Evolutionary conservation across 768 basidiomycete genomes (phyloP).

Genomic region (Gymnopilus dilepis): DNA sequence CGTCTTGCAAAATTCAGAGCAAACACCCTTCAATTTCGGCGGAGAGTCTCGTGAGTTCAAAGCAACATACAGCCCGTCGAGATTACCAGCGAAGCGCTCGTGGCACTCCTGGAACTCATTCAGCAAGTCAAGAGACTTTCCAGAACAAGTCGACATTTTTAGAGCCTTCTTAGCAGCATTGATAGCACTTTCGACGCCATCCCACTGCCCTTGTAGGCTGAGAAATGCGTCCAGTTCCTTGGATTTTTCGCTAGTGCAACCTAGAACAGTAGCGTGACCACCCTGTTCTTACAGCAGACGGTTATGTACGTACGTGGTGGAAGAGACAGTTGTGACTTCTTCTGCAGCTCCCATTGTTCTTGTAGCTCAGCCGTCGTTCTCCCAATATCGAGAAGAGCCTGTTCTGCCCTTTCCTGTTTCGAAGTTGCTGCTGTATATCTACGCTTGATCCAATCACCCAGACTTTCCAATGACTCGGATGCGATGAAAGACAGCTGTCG

Average conservation of each 20-base stretch:
- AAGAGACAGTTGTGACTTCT: constrained; percentile 30
- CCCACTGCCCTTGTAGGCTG: constrained; percentile 16
- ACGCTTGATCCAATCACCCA: constrained; percentile 38
- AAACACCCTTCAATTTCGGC: constrained; percentile 39
- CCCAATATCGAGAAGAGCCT: constrained; percentile 22
- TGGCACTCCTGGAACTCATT: neutral
- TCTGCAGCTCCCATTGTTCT: constrained; percentile 39
- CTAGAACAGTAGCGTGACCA: too few relatives aligned
- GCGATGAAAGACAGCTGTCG: constrained; percentile 34
- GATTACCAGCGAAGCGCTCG: constrained; percentile 27
- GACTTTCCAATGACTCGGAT: constrained; percentile 27
- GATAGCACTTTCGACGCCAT: neutral
- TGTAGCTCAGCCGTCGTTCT: constrained; percentile 24
- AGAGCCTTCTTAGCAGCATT: neutral
- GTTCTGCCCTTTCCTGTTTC: constrained; percentile 11
- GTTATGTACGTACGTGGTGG: too few relatives aligned
- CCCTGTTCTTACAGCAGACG: too few relatives aligned
- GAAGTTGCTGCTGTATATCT: constrained; percentile 22
- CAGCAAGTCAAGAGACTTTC: neutral
- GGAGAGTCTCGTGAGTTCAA: constrained; percentile 38
- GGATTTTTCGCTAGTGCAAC: constrained; percentile 29
- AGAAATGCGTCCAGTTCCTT: constrained; percentile 39
- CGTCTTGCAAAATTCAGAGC: constrained; percentile 22
- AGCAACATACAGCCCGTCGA: constrained; percentile 37
- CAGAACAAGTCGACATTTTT: neutral